Percentiles rank a stretch among this genome's conserved stretches.
Evolutionary conservation across 768 basidiomycete genomes (phyloP).

Genomic region (Lactifluus rugatus): DNA sequence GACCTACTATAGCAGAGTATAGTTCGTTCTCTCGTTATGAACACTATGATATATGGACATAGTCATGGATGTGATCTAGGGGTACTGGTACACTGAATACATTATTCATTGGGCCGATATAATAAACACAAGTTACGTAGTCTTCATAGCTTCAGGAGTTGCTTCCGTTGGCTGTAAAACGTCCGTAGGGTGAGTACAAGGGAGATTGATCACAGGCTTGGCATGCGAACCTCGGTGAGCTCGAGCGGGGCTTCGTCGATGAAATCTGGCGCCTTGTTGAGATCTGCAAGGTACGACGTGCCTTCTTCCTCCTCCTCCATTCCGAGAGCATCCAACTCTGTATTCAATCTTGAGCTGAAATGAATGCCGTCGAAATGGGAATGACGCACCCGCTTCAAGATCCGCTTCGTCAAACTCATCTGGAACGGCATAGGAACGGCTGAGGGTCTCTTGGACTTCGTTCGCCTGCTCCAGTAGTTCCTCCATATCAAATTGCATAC

Average conservation of each 20-base stretch:
- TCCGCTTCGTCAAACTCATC: constrained; percentile 98
- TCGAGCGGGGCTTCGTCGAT: constrained; percentile 81
- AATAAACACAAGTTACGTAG: constrained; percentile 19
- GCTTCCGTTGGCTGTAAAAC: constrained; percentile 1
- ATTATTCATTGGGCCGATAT: not conserved
- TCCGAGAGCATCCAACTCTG: constrained; percentile 91
- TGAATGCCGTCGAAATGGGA: not conserved
- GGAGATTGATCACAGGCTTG: constrained; percentile 1
- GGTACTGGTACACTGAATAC: constrained; percentile 5
- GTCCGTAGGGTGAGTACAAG: not conserved
- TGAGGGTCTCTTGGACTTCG: constrained; percentile 92
- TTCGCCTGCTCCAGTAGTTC: constrained; percentile 95
- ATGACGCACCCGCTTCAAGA: constrained; percentile 75
- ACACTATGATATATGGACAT: not conserved
- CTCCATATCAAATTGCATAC: constrained; percentile 97
- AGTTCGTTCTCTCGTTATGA: not conserved
- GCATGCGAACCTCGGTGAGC: constrained; percentile 41
- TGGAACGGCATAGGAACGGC: constrained; percentile 89
- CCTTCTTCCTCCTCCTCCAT: constrained; percentile 89
- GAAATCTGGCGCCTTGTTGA: constrained; percentile 87
- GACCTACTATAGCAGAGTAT: not conserved
- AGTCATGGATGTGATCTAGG: constrained; percentile 1
- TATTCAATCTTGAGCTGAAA: not conserved
- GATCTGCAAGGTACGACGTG: constrained; percentile 75
- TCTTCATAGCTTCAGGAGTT: constrained; percentile 24